Evolutionary conservation across 2,329 filamentous ascomycete species (phyloP).

Genomic region (Neophaeococcomyces mojaviensis): DNA sequence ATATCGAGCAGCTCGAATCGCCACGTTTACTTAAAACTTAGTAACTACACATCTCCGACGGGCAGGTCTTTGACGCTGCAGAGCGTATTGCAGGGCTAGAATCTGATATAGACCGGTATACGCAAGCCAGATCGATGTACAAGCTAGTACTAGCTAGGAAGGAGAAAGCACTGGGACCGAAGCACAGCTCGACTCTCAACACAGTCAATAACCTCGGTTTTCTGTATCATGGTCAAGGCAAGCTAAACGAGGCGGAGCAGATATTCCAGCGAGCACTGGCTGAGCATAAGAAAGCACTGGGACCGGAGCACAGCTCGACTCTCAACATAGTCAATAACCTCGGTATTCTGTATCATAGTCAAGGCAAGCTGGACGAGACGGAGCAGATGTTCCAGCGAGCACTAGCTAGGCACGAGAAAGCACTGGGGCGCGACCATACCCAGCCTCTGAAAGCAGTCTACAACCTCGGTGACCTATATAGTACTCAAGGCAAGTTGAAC

Average conservation of each 20-base stretch:
- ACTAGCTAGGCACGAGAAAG: no score
- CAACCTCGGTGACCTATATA: conserved; percentile 23
- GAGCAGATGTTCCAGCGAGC: no score
- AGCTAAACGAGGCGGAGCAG: conserved; percentile 23
- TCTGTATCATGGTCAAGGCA: conserved; percentile 22
- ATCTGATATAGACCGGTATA: no score
- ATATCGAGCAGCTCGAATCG: no score
- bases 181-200: conserved; percentile 18
- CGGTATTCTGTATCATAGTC: conserved; percentile 20
- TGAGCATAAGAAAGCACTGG: conserved; percentile 20
- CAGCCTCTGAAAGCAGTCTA: conserved; percentile 22
- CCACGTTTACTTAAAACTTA: no score
- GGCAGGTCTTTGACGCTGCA: background rate
- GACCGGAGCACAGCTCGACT: conserved; percentile 22
- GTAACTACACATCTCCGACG: no score
- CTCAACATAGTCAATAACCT: conserved; percentile 24
- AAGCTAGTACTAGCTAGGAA: no score
- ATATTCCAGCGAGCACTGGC: conserved; percentile 22
- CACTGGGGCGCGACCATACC: conserved; percentile 11
- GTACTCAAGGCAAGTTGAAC: conserved; percentile 21
- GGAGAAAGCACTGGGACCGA: conserved; percentile 15
- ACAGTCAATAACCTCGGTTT: conserved; percentile 22
- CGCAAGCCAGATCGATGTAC: no score
- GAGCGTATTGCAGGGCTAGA: background rate
- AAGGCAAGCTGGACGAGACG: conserved; percentile 20